Conservation (phyloP, 257 asterid genomes). For the Buddleja alternifolia region DNA sequence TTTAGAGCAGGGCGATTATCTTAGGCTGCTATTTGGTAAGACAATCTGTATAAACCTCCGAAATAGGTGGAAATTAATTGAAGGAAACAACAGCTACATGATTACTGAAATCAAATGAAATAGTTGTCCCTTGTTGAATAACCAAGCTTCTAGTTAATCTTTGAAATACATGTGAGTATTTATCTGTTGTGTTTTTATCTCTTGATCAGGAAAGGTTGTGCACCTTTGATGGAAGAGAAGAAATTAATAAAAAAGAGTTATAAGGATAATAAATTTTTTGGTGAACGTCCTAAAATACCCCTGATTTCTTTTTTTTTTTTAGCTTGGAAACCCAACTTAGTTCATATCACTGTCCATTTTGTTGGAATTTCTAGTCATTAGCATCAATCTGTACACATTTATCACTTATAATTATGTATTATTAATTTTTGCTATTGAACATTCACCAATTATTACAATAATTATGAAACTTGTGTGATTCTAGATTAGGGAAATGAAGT, state of each 20-base stretch:
- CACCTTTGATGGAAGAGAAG: constrained; percentile 2
- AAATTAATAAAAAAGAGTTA: not conserved
- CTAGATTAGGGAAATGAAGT: too few species aligned
- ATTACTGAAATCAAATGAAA: constrained; percentile 31
- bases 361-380: not conserved
- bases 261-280: too few species aligned
- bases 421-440: too few species aligned
- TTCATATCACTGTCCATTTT: not conserved
- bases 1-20: constrained; percentile 47
- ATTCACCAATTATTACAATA: too few species aligned
- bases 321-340: too few species aligned
- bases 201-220: constrained; percentile 12
- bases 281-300: too few species aligned
- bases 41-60: constrained; percentile 48
- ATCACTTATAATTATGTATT: too few species aligned
- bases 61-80: constrained; percentile 41
- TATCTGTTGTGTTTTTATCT: not conserved
- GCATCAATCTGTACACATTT: too few species aligned
- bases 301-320: too few species aligned
- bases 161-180: not conserved
- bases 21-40: constrained; percentile 43
- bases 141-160: constrained; percentile 26
- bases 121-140: constrained; percentile 34
- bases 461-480: too few species aligned
- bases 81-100: constrained; percentile 45